These are phyloP conservation scores for Ascochyta fabae DNA, from an alignment of 2,329 filamentous ascomycete genomes.

Conservation along the genomic window DNA sequence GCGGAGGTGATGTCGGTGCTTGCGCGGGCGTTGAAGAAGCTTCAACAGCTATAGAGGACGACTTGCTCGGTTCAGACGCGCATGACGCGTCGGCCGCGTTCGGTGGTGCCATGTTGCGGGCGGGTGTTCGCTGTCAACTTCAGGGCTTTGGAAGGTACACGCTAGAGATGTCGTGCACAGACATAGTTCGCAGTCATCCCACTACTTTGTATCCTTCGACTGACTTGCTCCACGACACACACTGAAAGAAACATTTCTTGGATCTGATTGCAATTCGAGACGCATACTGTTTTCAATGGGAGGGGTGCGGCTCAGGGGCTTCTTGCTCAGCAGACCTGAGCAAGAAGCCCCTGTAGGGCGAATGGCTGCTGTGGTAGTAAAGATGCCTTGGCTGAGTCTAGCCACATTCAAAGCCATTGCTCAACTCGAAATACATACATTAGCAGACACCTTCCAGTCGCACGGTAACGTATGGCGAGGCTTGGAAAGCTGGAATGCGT, in stretches of 20 bases:
- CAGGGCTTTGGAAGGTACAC: constrained; percentile 11
- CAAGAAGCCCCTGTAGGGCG: not conserved
- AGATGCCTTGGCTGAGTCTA: not conserved
- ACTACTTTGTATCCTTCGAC: constrained; percentile 6
- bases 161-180: constrained; percentile 21
- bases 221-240: not conserved
- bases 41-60: constrained; percentile 2
- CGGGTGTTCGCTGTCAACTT: constrained; percentile 28
- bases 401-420: not conserved
- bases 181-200: constrained; percentile 11
- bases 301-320: not conserved
- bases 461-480: not conserved
- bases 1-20: constrained; percentile 63
- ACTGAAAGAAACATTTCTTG: not conserved
- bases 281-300: not conserved
- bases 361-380: too few relatives aligned
- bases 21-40: constrained; percentile 7
- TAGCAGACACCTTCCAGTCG: not conserved
- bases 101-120: constrained; percentile 38
- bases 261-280: not conserved
- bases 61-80: constrained; percentile 14
- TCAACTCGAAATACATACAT: not conserved
- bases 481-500: not conserved
- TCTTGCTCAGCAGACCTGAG: not conserved
- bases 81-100: constrained; percentile 31